These are phyloP conservation scores for Trapa incisa DNA, from an alignment of 345 rosid species.

Conservation along the genomic window DNA sequence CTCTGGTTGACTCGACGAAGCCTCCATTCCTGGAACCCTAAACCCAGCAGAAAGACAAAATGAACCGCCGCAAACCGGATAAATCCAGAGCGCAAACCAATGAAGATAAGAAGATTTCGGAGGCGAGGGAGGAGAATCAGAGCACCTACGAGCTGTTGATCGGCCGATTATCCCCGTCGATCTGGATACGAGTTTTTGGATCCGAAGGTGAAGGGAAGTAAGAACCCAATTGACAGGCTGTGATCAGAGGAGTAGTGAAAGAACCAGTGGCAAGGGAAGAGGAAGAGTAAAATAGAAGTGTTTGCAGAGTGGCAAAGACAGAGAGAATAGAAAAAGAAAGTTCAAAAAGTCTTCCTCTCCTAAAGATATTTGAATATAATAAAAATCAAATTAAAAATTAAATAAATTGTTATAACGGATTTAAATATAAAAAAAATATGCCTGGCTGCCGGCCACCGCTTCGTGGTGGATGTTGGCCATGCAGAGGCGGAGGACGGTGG, in stretches of 20 bases:
- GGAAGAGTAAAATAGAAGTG: neutral
- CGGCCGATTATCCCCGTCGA: neutral
- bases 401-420: too few relatives aligned
- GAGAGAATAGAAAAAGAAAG: constrained; percentile 12
- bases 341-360: constrained; percentile 13
- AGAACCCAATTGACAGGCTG: neutral
- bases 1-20: constrained; percentile 49
- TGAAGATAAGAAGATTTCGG: neutral
- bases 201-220: neutral
- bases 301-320: constrained; percentile 12
- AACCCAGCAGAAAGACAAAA: neutral
- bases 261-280: neutral
- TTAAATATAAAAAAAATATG: too few relatives aligned
- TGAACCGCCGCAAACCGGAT: neutral
- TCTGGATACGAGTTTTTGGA: neutral
- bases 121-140: neutral
- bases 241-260: neutral
- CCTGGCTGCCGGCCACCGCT: too few relatives aligned
- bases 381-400: too few relatives aligned
- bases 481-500: too few relatives aligned
- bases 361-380: too few relatives aligned
- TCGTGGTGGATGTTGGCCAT: too few relatives aligned
- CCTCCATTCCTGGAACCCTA: constrained; percentile 28
- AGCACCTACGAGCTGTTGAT: neutral
- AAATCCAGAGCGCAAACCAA: neutral